Evolutionary conservation across 495 filamentous ascomycete species (phyloP).

Genomic region (Evernia prunastri): DNA sequence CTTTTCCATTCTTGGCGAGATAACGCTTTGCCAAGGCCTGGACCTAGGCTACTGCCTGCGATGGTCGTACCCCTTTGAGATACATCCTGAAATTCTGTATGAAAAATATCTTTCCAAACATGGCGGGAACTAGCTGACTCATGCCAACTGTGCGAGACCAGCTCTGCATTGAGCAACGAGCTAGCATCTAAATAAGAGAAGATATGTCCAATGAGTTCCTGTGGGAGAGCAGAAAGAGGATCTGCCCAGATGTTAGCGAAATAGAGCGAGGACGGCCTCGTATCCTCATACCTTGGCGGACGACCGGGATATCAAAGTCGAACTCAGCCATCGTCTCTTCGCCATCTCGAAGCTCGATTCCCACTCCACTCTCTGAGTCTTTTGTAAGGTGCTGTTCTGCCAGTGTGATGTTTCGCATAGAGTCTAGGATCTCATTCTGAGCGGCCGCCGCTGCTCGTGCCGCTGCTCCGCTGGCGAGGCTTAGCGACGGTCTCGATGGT

Average conservation of each 20-base stretch:
- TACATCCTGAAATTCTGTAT: constrained; percentile 48
- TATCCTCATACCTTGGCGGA: constrained; percentile 36
- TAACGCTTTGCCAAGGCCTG: constrained; percentile 45
- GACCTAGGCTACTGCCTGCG: constrained; percentile 25
- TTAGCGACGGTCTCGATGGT: constrained; percentile 37
- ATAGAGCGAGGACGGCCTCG: neutral
- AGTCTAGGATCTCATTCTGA: constrained; percentile 53
- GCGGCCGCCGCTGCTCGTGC: constrained; percentile 63
- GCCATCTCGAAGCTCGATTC: constrained; percentile 57
- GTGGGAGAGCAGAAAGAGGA: constrained; percentile 59
- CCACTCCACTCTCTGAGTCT: constrained; percentile 75
- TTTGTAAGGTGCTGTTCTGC: constrained; percentile 35
- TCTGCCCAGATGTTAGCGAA: constrained; percentile 41
- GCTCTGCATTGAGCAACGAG: constrained; percentile 54
- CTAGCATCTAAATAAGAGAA: constrained; percentile 63
- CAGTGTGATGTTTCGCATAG: constrained; percentile 29
- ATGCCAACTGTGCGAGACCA: constrained; percentile 60
- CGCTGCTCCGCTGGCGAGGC: constrained; percentile 56
- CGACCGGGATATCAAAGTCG: constrained; percentile 37
- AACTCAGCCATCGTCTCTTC: constrained; percentile 38
- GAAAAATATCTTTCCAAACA: constrained; percentile 75
- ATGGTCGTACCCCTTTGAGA: neutral
- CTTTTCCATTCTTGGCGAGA: constrained; percentile 73
- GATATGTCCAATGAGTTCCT: constrained; percentile 66
- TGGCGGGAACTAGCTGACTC: constrained; percentile 54